Base-by-base conservation (phyloP, 495 filamentous ascomycete genomes). In the Penicillium psychrofluorescens region DNA sequence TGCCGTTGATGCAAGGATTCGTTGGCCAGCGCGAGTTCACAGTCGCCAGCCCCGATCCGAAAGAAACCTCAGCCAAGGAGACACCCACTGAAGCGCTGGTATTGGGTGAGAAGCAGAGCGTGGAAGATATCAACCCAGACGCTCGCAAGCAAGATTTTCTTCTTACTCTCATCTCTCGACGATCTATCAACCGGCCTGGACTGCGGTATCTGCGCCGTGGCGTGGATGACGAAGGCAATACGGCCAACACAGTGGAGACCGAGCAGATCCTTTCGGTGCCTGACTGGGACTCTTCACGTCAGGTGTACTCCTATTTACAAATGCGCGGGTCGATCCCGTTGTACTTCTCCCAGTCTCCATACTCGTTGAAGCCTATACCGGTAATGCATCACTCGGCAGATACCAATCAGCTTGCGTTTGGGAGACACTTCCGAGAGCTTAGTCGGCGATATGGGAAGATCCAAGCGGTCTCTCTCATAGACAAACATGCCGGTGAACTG, bases 1-100 rank as follows among this genome's bases (percentile, higher is more conserved):
- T 98, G 40, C 92, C 92, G 0, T 53, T 98, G 8, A 85, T 96
- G 66, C 91, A 96, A 68, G 92, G 92, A 6, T 98, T 96, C 54
- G 86, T 98, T 14, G 90, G 90, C 2, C 92, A 98, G 61, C 70
- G 79, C 54, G 75, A 81, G 12, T 96, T 98, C 56, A 73, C 78
- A 12, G 73, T 88, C 6, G 77, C 66, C n/a, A 54, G 50, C n/a
- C 44, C 61, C 7, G 53, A 52, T 11, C 38, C 45, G 36, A 44
- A 57, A 32, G 31, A 40, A 14, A 39, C 51, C 4, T 40, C 51
- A 11, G 43, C 46, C 8, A 14, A 29, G n/a, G 55, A 50, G 35
- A 59, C 64, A 35, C 49, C 50, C 7, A 29, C 47, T 4, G 66
- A 70, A 46, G 60, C 48, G 11, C 55, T 48, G 2, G 64, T 66